Evolutionary conservation across 2,329 filamentous ascomycete species (phyloP).

Genomic region (Talaromyces sp.): DNA sequence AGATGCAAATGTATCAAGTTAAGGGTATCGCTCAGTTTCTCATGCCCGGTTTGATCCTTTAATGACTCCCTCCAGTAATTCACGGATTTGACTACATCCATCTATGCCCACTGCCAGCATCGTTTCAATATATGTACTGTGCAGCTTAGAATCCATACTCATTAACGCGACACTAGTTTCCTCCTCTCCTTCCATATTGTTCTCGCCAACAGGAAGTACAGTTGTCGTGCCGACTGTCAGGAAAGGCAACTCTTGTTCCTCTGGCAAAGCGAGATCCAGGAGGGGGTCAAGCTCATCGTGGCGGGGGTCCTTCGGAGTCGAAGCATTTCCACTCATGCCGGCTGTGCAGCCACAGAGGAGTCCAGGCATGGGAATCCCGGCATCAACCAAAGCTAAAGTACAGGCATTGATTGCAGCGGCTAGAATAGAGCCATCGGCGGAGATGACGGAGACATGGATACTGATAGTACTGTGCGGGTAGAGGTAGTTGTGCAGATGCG

Average conservation of each 20-base stretch:
- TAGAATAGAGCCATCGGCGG: slow-evolving; percentile 85
- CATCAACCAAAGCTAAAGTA: slow-evolving; percentile 89
- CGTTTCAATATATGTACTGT: slow-evolving; percentile 76
- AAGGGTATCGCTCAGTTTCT: slow-evolving; percentile 15
- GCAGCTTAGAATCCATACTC: slow-evolving; percentile 86
- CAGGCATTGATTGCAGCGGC: slow-evolving; percentile 89
- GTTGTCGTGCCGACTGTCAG: slow-evolving; percentile 76
- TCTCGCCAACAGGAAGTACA: slow-evolving; percentile 51
- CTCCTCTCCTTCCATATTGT: slow-evolving; percentile 54
- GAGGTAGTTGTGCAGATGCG: slow-evolving; percentile 79
- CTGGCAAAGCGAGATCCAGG: slow-evolving; percentile 48
- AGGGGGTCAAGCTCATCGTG: slow-evolving; percentile 48
- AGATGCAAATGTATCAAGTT: slow-evolving; percentile 8
- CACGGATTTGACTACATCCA: slow-evolving; percentile 82
- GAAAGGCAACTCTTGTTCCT: slow-evolving; percentile 77
- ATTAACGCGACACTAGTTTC: slow-evolving; percentile 70
- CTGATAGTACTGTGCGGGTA: slow-evolving; percentile 86
- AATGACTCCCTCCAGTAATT: slow-evolving; percentile 79
- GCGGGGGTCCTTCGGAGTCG: slow-evolving; percentile 42
- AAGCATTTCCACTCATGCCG: slow-evolving; percentile 61
- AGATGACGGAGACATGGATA: slow-evolving; percentile 82
- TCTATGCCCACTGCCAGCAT: slow-evolving; percentile 93
- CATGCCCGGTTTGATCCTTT: slow-evolving; percentile 50
- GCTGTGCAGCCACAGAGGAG: slow-evolving; percentile 88
- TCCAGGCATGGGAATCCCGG: slow-evolving; percentile 92